Percentiles rank a stretch among this genome's conserved stretches.
These are phyloP conservation scores for Candida sp. DNA, from an alignment of 1,139 yeast species.

Conservation along the genomic window DNA sequence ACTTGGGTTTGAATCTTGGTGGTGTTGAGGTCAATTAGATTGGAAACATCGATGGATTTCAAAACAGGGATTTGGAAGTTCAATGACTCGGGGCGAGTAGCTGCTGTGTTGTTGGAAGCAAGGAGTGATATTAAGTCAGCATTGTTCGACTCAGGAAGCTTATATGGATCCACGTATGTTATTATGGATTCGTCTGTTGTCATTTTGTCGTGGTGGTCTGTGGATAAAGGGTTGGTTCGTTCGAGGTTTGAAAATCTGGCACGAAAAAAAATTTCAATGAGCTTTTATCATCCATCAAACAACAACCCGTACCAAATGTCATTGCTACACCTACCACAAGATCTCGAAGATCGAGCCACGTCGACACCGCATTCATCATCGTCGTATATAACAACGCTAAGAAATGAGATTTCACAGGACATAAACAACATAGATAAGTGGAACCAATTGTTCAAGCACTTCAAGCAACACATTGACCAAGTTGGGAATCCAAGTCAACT, in stretches of 20 bases:
- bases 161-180: conserved; percentile 18
- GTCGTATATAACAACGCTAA: neutral
- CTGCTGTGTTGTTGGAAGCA: neutral
- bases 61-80: conserved; percentile 24
- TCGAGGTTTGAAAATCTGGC: neutral
- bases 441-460: conserved; percentile 30
- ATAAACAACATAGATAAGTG: conserved; percentile 34
- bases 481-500: conserved; percentile 15
- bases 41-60: conserved; percentile 24
- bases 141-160: conserved; percentile 17
- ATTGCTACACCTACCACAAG: conserved; percentile 10
- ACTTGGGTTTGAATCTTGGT: conserved; percentile 19
- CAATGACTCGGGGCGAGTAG: conserved; percentile 3
- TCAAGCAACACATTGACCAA: conserved; percentile 23
- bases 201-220: neutral
- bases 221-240: neutral
- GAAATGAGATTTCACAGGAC: conserved; percentile 11
- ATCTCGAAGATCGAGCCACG: conserved; percentile 1
- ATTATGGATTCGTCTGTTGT: neutral
- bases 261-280: neutral
- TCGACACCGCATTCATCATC: neutral
- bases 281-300: neutral
- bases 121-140: conserved; percentile 18
- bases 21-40: conserved; percentile 25
- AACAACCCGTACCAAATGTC: neutral